Conservation (phyloP, 2,329 filamentous ascomycete species). For the Penicillium sclerotiorum region DNA sequence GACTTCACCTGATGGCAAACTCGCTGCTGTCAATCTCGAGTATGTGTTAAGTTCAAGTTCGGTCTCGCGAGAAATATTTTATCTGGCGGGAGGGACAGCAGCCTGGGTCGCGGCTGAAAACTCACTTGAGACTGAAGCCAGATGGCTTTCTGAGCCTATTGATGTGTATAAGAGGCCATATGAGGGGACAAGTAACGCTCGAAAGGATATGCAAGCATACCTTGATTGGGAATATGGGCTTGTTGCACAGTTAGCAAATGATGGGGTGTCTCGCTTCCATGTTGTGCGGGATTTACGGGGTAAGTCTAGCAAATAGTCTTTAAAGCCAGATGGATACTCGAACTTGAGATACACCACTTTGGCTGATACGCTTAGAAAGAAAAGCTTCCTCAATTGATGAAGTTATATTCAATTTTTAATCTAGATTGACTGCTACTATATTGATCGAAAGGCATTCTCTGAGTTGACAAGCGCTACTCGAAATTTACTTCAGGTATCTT, state of each 20-base stretch:
- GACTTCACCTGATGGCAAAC: conserved; percentile 21
- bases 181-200: conserved; percentile 32
- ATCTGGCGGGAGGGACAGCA: conserved; percentile 30
- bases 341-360: too few species aligned
- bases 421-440: too few species aligned
- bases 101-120: conserved; percentile 27
- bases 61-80: conserved; percentile 12
- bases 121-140: conserved; percentile 27
- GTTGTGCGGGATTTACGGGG: conserved; percentile 16
- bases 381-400: too few species aligned
- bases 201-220: conserved; percentile 35
- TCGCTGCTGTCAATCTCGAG: conserved; percentile 17
- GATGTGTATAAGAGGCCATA: conserved; percentile 38
- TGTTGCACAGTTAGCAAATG: conserved; percentile 32
- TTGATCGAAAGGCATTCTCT: too few species aligned
- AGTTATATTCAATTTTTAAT: not conserved
- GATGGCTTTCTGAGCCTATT: conserved; percentile 34
- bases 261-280: conserved; percentile 30
- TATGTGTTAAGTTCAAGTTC: not conserved
- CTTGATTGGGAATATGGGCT: conserved; percentile 40
- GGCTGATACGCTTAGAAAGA: too few species aligned
- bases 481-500: conserved; percentile 3
- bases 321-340: too few species aligned
- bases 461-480: not conserved
- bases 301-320: too few species aligned